Percentiles rank a stretch among this genome's conserved stretches.
Conservation (phyloP, 2,329 filamentous ascomycete genomes). For the Hypoxylon sp. region DNA sequence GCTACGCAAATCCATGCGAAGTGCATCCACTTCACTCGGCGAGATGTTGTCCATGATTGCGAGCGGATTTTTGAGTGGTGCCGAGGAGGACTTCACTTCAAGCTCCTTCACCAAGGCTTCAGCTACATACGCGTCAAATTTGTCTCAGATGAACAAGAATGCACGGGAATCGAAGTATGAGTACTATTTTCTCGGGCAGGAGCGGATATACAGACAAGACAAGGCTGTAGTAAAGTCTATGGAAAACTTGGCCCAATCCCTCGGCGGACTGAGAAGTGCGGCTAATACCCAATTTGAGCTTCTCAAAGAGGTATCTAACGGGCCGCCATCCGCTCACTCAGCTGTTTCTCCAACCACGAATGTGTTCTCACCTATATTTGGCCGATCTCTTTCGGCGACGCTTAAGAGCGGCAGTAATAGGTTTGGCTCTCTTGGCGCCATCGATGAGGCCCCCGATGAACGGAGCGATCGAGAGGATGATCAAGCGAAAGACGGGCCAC, state of each 20-base stretch:
- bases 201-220: slow-evolving; percentile 84
- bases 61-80: slow-evolving; percentile 85
- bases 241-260: slow-evolving; percentile 86
- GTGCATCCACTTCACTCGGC: slow-evolving; percentile 80
- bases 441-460: slow-evolving; percentile 74
- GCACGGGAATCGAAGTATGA: slow-evolving; percentile 90
- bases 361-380: slow-evolving; percentile 53
- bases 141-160: slow-evolving; percentile 80
- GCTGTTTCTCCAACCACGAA: slow-evolving; percentile 54
- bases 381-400: slow-evolving; percentile 44
- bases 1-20: slow-evolving; percentile 80
- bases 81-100: slow-evolving; percentile 81
- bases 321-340: slow-evolving; percentile 50
- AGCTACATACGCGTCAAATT: slow-evolving; percentile 75
- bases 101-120: slow-evolving; percentile 74
- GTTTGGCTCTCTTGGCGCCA: slow-evolving; percentile 68
- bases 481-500: slow-evolving; percentile 29
- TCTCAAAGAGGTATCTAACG: slow-evolving; percentile 72
- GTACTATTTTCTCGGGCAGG: slow-evolving; percentile 85
- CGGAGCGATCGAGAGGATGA: slow-evolving; percentile 64
- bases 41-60: slow-evolving; percentile 88
- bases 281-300: slow-evolving; percentile 90
- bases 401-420: slow-evolving; percentile 59
- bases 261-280: slow-evolving; percentile 91
- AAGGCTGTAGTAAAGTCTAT: slow-evolving; percentile 86